phyloP scores from a whole-genome alignment of 805 yeast species.

The Metschnikowia noctiluminum region DNA sequence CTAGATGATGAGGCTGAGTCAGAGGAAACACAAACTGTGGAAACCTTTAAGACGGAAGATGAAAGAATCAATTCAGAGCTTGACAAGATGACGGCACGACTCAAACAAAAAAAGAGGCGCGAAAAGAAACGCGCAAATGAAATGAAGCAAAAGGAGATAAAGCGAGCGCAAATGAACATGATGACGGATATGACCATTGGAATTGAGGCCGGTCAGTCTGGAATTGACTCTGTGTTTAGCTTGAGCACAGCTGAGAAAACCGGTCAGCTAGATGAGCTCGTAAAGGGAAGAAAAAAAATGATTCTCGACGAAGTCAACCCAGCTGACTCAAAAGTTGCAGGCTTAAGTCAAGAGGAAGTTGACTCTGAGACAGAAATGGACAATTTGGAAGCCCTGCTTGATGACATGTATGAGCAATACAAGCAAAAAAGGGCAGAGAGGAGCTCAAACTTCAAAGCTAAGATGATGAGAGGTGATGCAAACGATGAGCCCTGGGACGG shows the following conservation, averaged over 20 bases:
- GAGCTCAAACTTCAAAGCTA: conserved; percentile 67
- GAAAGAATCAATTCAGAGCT: conserved; percentile 86
- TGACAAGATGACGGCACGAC: conserved; percentile 66
- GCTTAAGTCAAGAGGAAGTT: conserved; percentile 4
- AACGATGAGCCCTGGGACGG: conserved; percentile 81
- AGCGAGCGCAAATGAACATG: conserved; percentile 95
- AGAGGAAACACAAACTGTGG: conserved; percentile 49
- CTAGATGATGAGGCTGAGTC: conserved; percentile 57
- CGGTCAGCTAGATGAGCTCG: conserved; percentile 70
- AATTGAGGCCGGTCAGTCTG: conserved; percentile 82
- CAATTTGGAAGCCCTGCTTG: conserved; percentile 76
- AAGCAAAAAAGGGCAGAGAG: conserved; percentile 65
- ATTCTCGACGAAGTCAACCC: conserved; percentile 34
- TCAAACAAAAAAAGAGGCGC: conserved; percentile 66
- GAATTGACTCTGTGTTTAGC: conserved; percentile 76
- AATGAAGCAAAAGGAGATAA: conserved; percentile 78
- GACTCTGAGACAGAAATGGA: conserved; percentile 54
- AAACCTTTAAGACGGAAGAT: conserved; percentile 76
- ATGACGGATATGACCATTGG: conserved; percentile 89
- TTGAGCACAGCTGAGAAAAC: conserved; percentile 83
- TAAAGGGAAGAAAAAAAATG: conserved; percentile 71
- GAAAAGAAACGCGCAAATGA: conserved; percentile 83
- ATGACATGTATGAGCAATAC: conserved; percentile 72
- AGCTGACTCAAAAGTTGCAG: background rate
- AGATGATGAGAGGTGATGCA: conserved; percentile 68